Evolutionary conservation across 371 early-diverging fungal genomes (phyloP).

Genomic region (Mortierella sp.): DNA sequence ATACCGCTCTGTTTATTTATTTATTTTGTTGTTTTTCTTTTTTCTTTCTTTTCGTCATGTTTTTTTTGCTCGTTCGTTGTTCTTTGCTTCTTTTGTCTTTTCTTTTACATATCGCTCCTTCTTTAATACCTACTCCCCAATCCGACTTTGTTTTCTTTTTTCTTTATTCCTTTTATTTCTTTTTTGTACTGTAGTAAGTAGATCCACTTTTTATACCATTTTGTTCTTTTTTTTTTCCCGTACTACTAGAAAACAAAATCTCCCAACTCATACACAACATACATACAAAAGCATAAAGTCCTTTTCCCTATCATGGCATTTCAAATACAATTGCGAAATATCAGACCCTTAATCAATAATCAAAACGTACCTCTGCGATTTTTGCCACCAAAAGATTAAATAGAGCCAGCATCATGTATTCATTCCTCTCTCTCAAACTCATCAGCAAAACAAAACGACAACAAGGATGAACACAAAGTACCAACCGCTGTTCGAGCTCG

Average conservation of each 20-base stretch:
- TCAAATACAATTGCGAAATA: not conserved
- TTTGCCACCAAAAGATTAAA: slow-evolving; percentile 19
- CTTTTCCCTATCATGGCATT: not conserved
- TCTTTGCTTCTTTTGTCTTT: slow-evolving; percentile 16
- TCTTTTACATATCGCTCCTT: slow-evolving; percentile 12
- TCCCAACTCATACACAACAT: not conserved
- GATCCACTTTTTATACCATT: slow-evolving; percentile 6
- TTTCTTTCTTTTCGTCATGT: not conserved
- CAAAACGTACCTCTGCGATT: not conserved
- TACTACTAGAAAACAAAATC: slow-evolving; percentile 14
- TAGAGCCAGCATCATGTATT: not conserved
- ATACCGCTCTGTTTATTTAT: slow-evolving; percentile 35
- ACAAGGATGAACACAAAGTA: slow-evolving; percentile 27
- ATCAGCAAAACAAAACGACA: not conserved
- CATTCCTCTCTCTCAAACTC: not conserved
- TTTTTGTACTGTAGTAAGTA: slow-evolving; percentile 13
- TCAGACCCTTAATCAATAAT: not conserved
- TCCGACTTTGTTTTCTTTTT: slow-evolving; percentile 9
- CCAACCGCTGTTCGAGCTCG: slow-evolving; percentile 37
- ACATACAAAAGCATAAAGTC: slow-evolving; percentile 7
- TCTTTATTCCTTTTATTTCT: not conserved
- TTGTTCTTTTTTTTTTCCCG: slow-evolving; percentile 3
- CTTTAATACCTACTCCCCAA: slow-evolving; percentile 11
- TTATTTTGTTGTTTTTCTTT: slow-evolving; percentile 13
- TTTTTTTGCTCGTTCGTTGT: slow-evolving; percentile 8